A percentile compares a stretch with the other conserved stretches of the same genome.
phyloP scores from a whole-genome alignment of 345 rosid genomes.

The Hypericum perforatum region DNA sequence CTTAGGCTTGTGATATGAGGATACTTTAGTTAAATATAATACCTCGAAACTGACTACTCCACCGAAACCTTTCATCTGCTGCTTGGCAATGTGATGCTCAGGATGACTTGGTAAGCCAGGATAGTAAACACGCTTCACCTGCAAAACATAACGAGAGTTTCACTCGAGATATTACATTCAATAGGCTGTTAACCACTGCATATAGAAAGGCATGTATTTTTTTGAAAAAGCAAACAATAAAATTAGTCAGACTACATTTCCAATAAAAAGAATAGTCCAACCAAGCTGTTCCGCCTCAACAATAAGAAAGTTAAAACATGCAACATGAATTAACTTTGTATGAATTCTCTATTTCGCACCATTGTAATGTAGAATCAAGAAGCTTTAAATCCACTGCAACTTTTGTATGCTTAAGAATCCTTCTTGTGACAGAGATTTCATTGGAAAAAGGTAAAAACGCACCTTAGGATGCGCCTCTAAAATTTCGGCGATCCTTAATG shows the following conservation, averaged over 20 bases:
- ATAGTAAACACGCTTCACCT: constrained; percentile 86
- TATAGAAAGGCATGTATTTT: neutral
- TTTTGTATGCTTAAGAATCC: too few species aligned
- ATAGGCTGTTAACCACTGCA: neutral
- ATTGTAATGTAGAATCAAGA: too few species aligned
- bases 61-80: constrained; percentile 95
- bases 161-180: neutral
- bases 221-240: too few species aligned
- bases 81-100: constrained; percentile 79
- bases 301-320: too few species aligned
- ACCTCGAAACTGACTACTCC: constrained; percentile 99
- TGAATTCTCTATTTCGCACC: too few species aligned
- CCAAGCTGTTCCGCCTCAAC: too few species aligned
- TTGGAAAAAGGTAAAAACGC: neutral
- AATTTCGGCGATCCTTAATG: constrained; percentile 87
- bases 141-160: constrained; percentile 14
- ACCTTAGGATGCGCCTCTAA: constrained; percentile 99
- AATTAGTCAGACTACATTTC: too few species aligned
- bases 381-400: too few species aligned
- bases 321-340: too few species aligned
- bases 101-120: constrained; percentile 93
- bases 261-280: too few species aligned
- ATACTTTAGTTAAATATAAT: neutral
- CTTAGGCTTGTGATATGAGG: too few species aligned
- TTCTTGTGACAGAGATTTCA: too few species aligned